Base-by-base conservation (phyloP, 106 monocot genomes). In the Dendrobium nobile region DNA sequence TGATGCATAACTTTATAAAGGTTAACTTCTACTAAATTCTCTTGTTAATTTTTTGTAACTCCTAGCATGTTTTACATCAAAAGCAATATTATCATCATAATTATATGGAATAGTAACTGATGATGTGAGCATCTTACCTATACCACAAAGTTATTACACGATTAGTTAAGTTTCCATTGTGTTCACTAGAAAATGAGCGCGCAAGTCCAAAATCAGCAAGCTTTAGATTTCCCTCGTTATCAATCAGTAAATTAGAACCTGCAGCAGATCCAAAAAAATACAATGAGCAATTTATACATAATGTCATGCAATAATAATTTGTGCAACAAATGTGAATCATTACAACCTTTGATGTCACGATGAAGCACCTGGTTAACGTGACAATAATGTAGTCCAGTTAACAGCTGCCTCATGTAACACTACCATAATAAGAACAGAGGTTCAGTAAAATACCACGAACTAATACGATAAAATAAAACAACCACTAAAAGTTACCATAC, bases 141-240 rank as follows among this genome's bases (percentile, higher is more conserved):
- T 99, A 99, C 99, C 99, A 99, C 78, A 99, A 85, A 82, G 99
- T 99, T 43, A 95, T 99, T 20, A 95, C 99, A 84, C 95, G 93
- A 83, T 99, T 99, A 33, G 95, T 99, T 8, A 99, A 82, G 79
- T 99, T 91, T 65, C 89, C 95, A 87, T 91, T 95, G 20, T 95
- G 95, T 65, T 93, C 92, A 77, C 91, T 95, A 19, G 95, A 89
- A 82, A 95, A 95, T 47, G 91, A 93, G 54, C 99, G 90, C 41
- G 99, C 99, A 80, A 99, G 93, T 9, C 99, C 99, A 87, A 99
- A 99, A 87, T 99, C 99, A 51, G 99, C 99, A 85, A 99, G 99
- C 81, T 99, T 99, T 77, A 99, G 83, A 84, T 95, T 95, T 40
- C 99, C 99, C 75, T 99, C 93, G 70, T 99, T 99, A 65, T 99